These are phyloP conservation scores for Kuraishia ogatae DNA, from an alignment of 805 yeast species.

Conservation along the genomic window DNA sequence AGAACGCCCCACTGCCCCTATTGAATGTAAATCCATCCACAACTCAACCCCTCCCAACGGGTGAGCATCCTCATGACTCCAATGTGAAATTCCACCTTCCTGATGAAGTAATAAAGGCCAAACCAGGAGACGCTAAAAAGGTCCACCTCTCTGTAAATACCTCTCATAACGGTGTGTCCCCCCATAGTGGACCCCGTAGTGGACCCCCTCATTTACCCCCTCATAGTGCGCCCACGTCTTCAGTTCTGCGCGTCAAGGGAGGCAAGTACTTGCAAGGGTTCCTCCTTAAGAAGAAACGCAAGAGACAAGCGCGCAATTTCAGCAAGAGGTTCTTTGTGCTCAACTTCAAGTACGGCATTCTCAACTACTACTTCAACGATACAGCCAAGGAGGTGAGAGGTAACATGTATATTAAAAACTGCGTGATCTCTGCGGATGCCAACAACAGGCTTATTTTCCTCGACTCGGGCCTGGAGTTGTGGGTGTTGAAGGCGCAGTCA, in stretches of 20 bases:
- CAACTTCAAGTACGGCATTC: slow-evolving; percentile 72
- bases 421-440: slow-evolving; percentile 75
- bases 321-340: slow-evolving; percentile 78
- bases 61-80: slow-evolving; percentile 1
- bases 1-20: no score
- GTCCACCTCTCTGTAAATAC: background rate
- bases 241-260: slow-evolving; percentile 36
- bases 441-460: slow-evolving; percentile 62
- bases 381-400: slow-evolving; percentile 75
- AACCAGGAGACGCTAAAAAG: background rate
- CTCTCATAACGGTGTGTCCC: no score
- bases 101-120: slow-evolving; percentile 1
- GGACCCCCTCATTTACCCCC: no score
- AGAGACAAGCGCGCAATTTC: slow-evolving; percentile 77
- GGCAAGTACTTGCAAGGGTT: slow-evolving; percentile 75
- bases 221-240: slow-evolving; percentile 9
- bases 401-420: slow-evolving; percentile 77
- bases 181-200: no score
- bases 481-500: slow-evolving; percentile 73
- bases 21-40: background rate
- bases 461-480: slow-evolving; percentile 92
- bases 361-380: slow-evolving; percentile 71
- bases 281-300: slow-evolving; percentile 59
- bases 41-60: background rate
- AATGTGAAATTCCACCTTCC: slow-evolving; percentile 20